These are phyloP conservation scores for Scytalidium lignicola DNA, from an alignment of 2,329 filamentous ascomycete genomes.

Conservation along the genomic window DNA sequence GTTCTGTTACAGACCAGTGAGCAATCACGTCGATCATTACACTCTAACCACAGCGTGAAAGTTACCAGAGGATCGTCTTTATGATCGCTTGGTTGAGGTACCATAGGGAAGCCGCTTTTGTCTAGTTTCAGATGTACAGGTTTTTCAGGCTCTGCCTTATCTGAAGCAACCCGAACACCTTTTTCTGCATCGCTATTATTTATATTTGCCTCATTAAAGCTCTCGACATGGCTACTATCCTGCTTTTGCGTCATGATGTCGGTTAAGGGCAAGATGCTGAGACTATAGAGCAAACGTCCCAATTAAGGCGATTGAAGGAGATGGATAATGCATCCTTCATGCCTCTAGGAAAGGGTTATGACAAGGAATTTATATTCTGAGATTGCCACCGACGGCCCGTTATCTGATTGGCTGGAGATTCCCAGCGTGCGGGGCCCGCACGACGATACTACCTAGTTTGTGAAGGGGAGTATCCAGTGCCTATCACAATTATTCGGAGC, in stretches of 20 bases:
- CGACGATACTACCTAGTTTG: too few relatives aligned
- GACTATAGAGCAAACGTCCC: too few relatives aligned
- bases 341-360: too few relatives aligned
- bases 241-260: neutral
- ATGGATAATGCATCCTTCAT: too few relatives aligned
- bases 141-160: neutral
- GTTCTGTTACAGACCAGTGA: neutral
- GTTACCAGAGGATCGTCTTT: neutral
- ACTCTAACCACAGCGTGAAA: neutral
- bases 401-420: too few relatives aligned
- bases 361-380: too few relatives aligned
- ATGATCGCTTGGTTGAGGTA: neutral
- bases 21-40: neutral
- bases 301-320: too few relatives aligned
- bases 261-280: too few relatives aligned
- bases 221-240: neutral
- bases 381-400: too few relatives aligned
- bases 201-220: neutral
- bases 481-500: too few relatives aligned
- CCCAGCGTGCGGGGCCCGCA: too few relatives aligned
- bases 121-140: neutral
- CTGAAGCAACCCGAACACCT: neutral
- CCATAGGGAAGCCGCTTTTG: neutral
- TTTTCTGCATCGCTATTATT: neutral
- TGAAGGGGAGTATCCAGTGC: too few relatives aligned